These are phyloP conservation scores for Graphilbum sp. DNA, from an alignment of 2,329 filamentous ascomycete species.

Conservation along the genomic window DNA sequence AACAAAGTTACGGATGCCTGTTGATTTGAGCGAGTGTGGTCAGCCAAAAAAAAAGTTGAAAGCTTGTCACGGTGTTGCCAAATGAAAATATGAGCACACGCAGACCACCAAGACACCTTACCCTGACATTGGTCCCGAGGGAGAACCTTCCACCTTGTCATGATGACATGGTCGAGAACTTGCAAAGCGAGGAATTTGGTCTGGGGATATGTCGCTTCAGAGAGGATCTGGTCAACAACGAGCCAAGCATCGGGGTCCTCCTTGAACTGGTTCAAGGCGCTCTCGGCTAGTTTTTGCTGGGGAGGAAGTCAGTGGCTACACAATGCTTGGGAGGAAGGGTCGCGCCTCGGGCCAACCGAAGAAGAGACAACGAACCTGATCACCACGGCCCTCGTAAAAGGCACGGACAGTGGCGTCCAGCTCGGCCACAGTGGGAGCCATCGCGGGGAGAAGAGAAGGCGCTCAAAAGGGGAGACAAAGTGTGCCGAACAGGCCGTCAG, in stretches of 20 bases:
- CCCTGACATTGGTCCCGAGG: constrained; percentile 92
- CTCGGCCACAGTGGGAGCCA: constrained; percentile 71
- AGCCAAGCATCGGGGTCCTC: constrained; percentile 98
- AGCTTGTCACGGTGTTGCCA: background rate
- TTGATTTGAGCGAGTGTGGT: no score
- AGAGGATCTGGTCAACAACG: constrained; percentile 89
- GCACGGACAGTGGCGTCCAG: constrained; percentile 90
- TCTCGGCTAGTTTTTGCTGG: constrained; percentile 92
- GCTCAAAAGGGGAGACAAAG: background rate
- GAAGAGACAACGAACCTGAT: constrained; percentile 49
- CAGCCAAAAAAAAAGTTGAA: constrained; percentile 9
- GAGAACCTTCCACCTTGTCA: constrained; percentile 97
- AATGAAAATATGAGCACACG: no score
- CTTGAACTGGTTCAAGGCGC: constrained; percentile 95
- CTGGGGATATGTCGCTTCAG: constrained; percentile 82
- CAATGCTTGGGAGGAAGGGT: constrained; percentile 16
- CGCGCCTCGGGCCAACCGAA: no score
- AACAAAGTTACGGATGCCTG: constrained; percentile 96
- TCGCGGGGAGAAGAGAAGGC: constrained; percentile 19
- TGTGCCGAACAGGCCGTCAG: background rate
- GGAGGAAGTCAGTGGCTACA: constrained; percentile 16
- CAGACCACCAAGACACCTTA: no score
- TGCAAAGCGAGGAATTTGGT: constrained; percentile 96
- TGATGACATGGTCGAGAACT: constrained; percentile 94
- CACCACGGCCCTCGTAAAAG: constrained; percentile 94